A percentile compares a stretch with the other conserved stretches of the same genome.
These are phyloP conservation scores for Cercospora sp. DNA, from an alignment of 2,329 filamentous ascomycete species.

Conservation along the genomic window DNA sequence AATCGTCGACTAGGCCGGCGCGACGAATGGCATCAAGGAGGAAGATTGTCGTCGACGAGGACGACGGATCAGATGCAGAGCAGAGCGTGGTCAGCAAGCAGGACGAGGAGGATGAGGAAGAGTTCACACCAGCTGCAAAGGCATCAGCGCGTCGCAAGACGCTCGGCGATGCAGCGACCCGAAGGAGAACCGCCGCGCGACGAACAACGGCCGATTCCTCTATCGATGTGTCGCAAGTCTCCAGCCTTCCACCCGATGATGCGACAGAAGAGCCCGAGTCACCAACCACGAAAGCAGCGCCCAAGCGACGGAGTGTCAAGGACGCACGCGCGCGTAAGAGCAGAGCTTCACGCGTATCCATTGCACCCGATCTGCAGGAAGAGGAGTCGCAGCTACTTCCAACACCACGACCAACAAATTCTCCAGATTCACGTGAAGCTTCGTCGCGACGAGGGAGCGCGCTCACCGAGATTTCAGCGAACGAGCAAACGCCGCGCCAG, in stretches of 20 bases:
- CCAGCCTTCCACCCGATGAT: conserved; percentile 57
- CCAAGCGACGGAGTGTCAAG: conserved; percentile 63
- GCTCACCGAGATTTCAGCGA: conserved; percentile 66
- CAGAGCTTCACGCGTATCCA: conserved; percentile 41
- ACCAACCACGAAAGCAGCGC: conserved; percentile 59
- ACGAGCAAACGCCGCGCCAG: conserved; percentile 55
- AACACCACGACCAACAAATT: conserved; percentile 51
- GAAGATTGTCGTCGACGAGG: conserved; percentile 74
- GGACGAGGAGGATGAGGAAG: conserved; percentile 65
- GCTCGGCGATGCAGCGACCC: conserved; percentile 50
- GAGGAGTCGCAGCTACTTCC: conserved; percentile 41
- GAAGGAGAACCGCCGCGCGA: conserved; percentile 43
- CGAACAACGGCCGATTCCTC: conserved; percentile 52
- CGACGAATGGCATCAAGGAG: conserved; percentile 65
- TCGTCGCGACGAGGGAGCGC: conserved; percentile 55
- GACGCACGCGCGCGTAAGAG: conserved; percentile 52
- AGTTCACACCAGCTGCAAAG: conserved; percentile 72
- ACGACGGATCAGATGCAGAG: conserved; percentile 60
- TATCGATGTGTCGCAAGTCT: conserved; percentile 61
- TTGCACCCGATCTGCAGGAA: conserved; percentile 40
- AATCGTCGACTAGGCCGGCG: conserved; percentile 54
- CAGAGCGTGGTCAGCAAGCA: conserved; percentile 56
- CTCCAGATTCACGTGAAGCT: conserved; percentile 34
- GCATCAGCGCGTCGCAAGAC: conserved; percentile 58
- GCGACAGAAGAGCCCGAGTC: conserved; percentile 51